A percentile compares a stretch with the other conserved stretches of the same genome.
Evolutionary conservation across 768 basidiomycete genomes (phyloP).

Genomic region (Suillus subalutaceus): DNA sequence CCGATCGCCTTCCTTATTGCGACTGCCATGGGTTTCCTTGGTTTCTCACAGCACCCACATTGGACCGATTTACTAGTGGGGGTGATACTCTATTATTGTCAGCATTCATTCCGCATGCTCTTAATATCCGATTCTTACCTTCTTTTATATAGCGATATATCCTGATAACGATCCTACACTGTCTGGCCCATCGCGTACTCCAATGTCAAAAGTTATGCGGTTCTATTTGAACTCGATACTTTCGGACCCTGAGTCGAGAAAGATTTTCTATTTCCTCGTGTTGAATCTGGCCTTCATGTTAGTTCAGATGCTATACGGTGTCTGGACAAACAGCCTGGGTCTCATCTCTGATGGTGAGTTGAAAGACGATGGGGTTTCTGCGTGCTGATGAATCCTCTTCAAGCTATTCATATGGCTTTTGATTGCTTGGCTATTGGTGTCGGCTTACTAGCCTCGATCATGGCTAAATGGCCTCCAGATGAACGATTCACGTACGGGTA

Average conservation of each 20-base stretch:
- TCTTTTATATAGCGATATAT: conserved; percentile 48
- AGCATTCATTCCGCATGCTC: conserved; percentile 18
- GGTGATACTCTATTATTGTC: conserved; percentile 66
- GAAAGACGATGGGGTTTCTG: not conserved
- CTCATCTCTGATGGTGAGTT: conserved; percentile 93
- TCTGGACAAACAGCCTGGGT: conserved; percentile 97
- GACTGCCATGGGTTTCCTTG: conserved; percentile 57
- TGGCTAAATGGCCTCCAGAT: conserved; percentile 98
- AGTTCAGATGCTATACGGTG: conserved; percentile 95
- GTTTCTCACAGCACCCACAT: conserved; percentile 61
- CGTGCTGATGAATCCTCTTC: conserved; percentile 6
- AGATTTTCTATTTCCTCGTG: conserved; percentile 96
- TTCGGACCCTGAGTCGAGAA: conserved; percentile 87
- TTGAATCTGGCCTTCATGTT: conserved; percentile 96
- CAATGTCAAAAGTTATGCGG: conserved; percentile 55
- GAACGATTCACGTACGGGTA: conserved; percentile 95
- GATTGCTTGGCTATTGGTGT: conserved; percentile 98
- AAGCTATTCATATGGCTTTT: conserved; percentile 99
- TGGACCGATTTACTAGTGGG: conserved; percentile 65
- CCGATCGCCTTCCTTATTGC: conserved; percentile 51
- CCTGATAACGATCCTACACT: conserved; percentile 48
- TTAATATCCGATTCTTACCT: not conserved
- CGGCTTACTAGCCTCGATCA: conserved; percentile 93
- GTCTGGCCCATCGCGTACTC: conserved; percentile 48
- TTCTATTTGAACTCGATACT: conserved; percentile 90